A percentile compares a stretch with the other conserved stretches of the same genome.
phyloP scores from a whole-genome alignment of 208 protist species.

The Wallacemonas sp. region DNA sequence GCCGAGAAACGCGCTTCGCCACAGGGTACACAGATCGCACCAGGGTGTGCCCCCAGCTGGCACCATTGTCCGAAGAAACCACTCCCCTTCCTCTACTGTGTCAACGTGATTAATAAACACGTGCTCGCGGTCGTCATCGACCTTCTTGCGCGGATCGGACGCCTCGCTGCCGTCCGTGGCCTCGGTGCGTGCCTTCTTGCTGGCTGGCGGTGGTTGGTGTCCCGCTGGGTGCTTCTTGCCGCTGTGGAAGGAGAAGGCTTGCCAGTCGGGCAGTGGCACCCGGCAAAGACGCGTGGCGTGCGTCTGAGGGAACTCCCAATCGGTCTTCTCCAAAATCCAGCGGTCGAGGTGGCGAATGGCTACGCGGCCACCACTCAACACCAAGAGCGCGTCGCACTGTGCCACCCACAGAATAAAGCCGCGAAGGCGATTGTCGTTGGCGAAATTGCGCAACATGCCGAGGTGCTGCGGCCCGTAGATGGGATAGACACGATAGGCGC shows the following conservation, averaged over 20 bases:
- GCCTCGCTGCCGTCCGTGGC: neutral
- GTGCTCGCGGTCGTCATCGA: constrained; percentile 4
- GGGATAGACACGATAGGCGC: constrained; percentile 71
- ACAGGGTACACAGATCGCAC: constrained; percentile 48
- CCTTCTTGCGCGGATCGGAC: neutral
- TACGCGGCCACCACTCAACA: constrained; percentile 66
- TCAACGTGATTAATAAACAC: constrained; percentile 74
- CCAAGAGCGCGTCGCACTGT: constrained; percentile 60
- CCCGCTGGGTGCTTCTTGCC: constrained; percentile 12
- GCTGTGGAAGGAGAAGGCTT: constrained; percentile 61
- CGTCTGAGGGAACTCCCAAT: constrained; percentile 66
- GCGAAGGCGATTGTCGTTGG: constrained; percentile 74
- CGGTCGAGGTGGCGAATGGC: constrained; percentile 74
- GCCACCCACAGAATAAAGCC: constrained; percentile 70
- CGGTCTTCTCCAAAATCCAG: constrained; percentile 78
- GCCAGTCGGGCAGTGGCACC: constrained; percentile 49
- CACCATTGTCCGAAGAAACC: constrained; percentile 49
- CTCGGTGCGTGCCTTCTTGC: constrained; percentile 1
- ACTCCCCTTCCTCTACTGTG: constrained; percentile 58
- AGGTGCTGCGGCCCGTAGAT: constrained; percentile 59
- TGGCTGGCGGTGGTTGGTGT: constrained; percentile 13
- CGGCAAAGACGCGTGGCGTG: constrained; percentile 44
- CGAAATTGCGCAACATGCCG: constrained; percentile 70
- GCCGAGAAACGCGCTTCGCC: constrained; percentile 47
- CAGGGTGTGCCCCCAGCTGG: constrained; percentile 52